Evolutionary conservation across 2,329 filamentous ascomycete species (phyloP).

Genomic region (Colletotrichum tropicale): DNA sequence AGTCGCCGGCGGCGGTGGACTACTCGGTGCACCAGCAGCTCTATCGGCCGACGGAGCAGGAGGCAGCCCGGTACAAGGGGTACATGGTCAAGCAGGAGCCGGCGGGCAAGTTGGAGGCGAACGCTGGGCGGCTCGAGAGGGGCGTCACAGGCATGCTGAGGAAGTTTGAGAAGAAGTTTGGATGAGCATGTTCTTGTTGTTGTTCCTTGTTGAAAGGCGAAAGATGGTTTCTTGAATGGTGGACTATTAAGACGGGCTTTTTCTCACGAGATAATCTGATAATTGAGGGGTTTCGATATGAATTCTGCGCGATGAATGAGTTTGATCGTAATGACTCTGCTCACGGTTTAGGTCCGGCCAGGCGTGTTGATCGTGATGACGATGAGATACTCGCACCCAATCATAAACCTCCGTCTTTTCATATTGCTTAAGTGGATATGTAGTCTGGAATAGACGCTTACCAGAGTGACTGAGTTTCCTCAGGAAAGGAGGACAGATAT

Average conservation of each 20-base stretch:
- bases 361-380: background rate
- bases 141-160: slow-evolving; percentile 75
- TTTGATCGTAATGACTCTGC: background rate
- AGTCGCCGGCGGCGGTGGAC: slow-evolving; percentile 34
- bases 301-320: background rate
- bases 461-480: background rate
- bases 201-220: background rate
- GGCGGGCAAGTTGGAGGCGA: slow-evolving; percentile 64
- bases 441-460: background rate
- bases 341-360: background rate
- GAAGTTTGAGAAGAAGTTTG: slow-evolving; percentile 80
- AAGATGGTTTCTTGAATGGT: background rate
- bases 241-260: background rate
- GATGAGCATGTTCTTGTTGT: slow-evolving; percentile 32
- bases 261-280: background rate
- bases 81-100: slow-evolving; percentile 50
- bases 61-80: slow-evolving; percentile 49
- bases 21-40: slow-evolving; percentile 71
- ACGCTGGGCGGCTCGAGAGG: slow-evolving; percentile 70
- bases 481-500: background rate
- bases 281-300: background rate
- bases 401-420: background rate
- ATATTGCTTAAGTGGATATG: background rate
- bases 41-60: slow-evolving; percentile 71
- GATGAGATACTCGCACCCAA: background rate